These are phyloP conservation scores for Pholiota molesta DNA, from an alignment of 768 basidiomycete species.

Conservation along the genomic window DNA sequence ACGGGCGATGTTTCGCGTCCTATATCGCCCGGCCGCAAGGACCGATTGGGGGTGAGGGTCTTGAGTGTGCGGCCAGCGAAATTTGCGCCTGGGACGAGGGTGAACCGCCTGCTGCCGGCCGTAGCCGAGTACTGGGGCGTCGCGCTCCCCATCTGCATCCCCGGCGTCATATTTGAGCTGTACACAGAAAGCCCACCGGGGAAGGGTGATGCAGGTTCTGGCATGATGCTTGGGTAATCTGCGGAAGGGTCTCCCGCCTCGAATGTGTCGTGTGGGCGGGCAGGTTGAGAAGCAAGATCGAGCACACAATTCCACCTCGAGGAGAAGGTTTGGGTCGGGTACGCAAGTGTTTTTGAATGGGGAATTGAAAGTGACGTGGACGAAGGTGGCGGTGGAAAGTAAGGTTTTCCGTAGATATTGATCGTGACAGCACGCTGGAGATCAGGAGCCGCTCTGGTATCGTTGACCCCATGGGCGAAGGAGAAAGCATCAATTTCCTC, in stretches of 20 bases:
- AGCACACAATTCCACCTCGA: conserved; percentile 92
- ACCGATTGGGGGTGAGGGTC: conserved; percentile 23
- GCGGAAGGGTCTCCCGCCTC: conserved; percentile 35
- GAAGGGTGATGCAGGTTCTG: conserved; percentile 82
- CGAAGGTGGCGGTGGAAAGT: conserved; percentile 30
- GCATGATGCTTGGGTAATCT: conserved; percentile 50
- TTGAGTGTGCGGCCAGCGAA: conserved; percentile 28
- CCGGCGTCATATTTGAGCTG: conserved; percentile 21
- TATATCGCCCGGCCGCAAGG: conserved; percentile 14
- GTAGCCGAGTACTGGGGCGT: conserved; percentile 42
- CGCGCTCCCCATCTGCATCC: conserved; percentile 18
- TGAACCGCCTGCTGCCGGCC: conserved; percentile 57
- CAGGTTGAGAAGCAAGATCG: conserved; percentile 59
- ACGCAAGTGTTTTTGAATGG: conserved; percentile 31
- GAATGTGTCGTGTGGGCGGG: conserved; percentile 30
- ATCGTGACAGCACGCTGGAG: conserved; percentile 81
- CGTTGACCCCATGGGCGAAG: conserved; percentile 29
- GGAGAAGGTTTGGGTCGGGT: conserved; percentile 75
- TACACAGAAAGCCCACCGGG: conserved; percentile 41
- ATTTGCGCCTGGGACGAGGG: conserved; percentile 26
- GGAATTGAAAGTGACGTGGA: conserved; percentile 20
- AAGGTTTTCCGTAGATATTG: conserved; percentile 77
- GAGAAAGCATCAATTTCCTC: conserved; percentile 54
- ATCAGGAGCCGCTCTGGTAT: conserved; percentile 37
- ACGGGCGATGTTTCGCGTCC: conserved; percentile 26